phyloP scores from a whole-genome alignment of 208 protist species.

The Angomonas desouzai region DNA sequence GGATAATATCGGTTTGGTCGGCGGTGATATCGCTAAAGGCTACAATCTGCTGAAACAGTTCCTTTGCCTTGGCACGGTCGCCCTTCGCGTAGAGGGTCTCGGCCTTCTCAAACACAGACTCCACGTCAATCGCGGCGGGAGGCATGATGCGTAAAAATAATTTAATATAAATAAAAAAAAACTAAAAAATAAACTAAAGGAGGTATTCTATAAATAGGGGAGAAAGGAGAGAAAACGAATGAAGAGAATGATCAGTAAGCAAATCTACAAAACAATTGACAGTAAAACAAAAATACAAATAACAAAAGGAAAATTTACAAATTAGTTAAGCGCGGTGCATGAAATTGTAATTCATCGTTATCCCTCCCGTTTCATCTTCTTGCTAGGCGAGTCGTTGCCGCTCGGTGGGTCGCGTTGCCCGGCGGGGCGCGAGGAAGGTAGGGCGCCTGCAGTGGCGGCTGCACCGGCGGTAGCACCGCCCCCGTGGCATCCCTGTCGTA shows the following conservation, averaged over 20 bases:
- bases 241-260: too few species aligned
- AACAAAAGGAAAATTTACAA: constrained; percentile 13
- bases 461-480: constrained; percentile 55
- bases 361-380: constrained; percentile 6
- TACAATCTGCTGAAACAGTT: constrained; percentile 49
- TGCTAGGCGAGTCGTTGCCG: background rate
- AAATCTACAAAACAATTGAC: too few species aligned
- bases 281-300: constrained; percentile 11
- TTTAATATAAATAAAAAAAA: constrained; percentile 2
- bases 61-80: constrained; percentile 48
- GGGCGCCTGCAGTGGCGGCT: constrained; percentile 71
- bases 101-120: constrained; percentile 35
- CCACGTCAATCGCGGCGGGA: background rate
- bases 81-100: constrained; percentile 59
- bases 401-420: background rate
- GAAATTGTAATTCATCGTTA: too few species aligned
- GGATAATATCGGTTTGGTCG: constrained; percentile 63
- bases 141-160: constrained; percentile 11
- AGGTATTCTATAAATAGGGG: background rate
- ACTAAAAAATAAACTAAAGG: constrained; percentile 11
- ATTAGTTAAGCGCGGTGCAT: background rate
- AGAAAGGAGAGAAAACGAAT: constrained; percentile 11
- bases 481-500: constrained; percentile 43
- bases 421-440: constrained; percentile 29
- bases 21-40: constrained; percentile 17